Conservation (phyloP, 352 stramenopile genomes). For the Globisporangium spinosum region DNA sequence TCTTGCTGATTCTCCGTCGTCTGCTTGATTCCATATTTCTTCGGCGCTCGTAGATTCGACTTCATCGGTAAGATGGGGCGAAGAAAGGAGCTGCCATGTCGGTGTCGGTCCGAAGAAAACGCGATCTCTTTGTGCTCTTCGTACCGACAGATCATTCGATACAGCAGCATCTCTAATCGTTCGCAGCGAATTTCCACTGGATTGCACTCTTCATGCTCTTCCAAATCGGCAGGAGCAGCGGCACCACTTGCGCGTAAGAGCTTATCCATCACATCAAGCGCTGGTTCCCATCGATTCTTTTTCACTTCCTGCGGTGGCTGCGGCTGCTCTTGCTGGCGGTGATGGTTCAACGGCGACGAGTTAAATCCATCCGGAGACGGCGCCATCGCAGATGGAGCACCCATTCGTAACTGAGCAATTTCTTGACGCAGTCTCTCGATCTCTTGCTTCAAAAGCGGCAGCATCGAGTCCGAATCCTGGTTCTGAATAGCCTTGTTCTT, state of each 20-base stretch:
- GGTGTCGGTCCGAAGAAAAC: constrained; percentile 43
- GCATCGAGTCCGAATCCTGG: constrained; percentile 71
- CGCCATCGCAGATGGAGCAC: background rate
- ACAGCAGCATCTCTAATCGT: constrained; percentile 77
- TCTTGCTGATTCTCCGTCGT: constrained; percentile 36
- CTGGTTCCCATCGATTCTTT: constrained; percentile 73
- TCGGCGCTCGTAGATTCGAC: constrained; percentile 40
- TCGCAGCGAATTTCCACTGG: constrained; percentile 56
- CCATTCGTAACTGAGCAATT: constrained; percentile 37
- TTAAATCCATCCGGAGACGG: constrained; percentile 10
- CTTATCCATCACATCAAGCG: constrained; percentile 77
- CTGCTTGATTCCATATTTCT: constrained; percentile 16
- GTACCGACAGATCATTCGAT: constrained; percentile 83
- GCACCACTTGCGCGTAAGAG: constrained; percentile 60
- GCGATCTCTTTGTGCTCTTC: constrained; percentile 78
- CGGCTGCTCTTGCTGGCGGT: constrained; percentile 16
- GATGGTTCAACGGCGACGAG: constrained; percentile 8
- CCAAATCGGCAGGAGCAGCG: constrained; percentile 32
- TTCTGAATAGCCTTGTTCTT: constrained; percentile 89
- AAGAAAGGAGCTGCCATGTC: constrained; percentile 14
- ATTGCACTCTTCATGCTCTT: constrained; percentile 33
- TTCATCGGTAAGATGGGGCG: constrained; percentile 19
- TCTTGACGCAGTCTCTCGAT: constrained; percentile 67
- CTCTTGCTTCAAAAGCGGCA: constrained; percentile 70
- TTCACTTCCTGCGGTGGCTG: constrained; percentile 30